Evolutionary conservation across 2,329 filamentous ascomycete genomes (phyloP), one percentile per base, ranked within the genome.

Genomic region (Blastomyces silverae): DNA sequence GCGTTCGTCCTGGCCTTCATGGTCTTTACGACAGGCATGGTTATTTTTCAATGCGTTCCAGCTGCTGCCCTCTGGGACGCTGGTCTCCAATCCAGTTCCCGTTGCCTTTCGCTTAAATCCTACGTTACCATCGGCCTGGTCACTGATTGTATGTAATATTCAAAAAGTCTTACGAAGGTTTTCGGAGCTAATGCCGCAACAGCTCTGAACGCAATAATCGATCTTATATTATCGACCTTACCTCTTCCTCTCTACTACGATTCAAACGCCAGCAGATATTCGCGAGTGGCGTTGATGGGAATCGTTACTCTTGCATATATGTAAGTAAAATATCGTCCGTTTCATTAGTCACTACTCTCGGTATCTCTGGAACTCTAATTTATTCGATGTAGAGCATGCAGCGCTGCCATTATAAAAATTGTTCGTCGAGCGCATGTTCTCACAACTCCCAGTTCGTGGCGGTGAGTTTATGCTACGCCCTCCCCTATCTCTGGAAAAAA

Each of bases 41-140:
- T 83, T 53, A 76, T 82, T 20, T 81, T 82, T 68, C 75, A 79
- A 63, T 84, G 82, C 66, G 63, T 76, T 25, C 80, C 81, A 0
- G 73, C 83, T 6, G 61, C 69, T 15, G 80, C 81, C 10, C 73
- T 74, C 0, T 84, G 82, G 82, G 73, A 81, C 64, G 67, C 70
- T 10, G 66, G 67, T 1, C 64, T 78, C 0, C 72, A 72, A n/a
- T 71, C 74, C 7, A 71, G 67, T 25, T 78, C 79, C 0, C 75
- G 74, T n/a, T 84, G 81, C 69, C 81, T 78, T 67, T 75, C 73
- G 13, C 70, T 71, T 42, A 66, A 63, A 2, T 77, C 75, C 0
- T 82, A 79, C 67, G 75, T 73, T n/a, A 73, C 74, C 37, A 74
- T 83, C 31, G 80, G 79, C 17, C 69, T 83, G n/a, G 77, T 79